Base-by-base conservation (phyloP, 306 rosid genomes). In the Fragaria ananassa region DNA sequence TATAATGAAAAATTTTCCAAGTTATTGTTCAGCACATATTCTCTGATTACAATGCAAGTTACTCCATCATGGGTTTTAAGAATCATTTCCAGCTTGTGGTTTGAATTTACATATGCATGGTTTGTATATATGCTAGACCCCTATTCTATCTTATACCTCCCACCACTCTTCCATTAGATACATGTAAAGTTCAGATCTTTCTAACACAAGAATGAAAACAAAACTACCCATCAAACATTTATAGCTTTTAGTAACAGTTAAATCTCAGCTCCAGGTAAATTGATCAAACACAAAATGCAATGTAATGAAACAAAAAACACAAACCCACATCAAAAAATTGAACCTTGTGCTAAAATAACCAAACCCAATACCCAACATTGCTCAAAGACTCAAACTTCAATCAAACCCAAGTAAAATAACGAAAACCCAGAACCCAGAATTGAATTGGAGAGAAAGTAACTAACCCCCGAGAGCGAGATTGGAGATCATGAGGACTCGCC, bases 381-480 rank as follows among this genome's bases (percentile, higher is more conserved):
- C 41, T 44, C 27, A 60, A 61, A 11, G 10, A 57, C 18, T 17
- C 44, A 4, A 58, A 42, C 11, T 23, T 42, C 3, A 37, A 35
- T 19, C 57, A 34, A 53, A 53, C 27, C 50, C 65, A 11, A 37
- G 37, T 4, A 3, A 12, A 37, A 23, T 41, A 8, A 54, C 61
- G 1, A 47, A 72, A 10, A 25, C 54, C 68, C 77, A 39, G 31
- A 68, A 68, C 29, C 15, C n/a, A 67, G 14, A 42, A 51, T 72
- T 44, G 1, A 58, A 46, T 15, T 2, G 25, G 29, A 21, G 2
- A 51, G 47, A 44, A 54, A 46, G 37, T 70, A 3, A 47, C 74
- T 11, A 34, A 93, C 98, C 98, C 90, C 89, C 97, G 64, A 93
- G 79, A 7, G 90, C 91, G n/a, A 93, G 83, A 81, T 93, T 93